Conservation (phyloP, 1,284 basidiomycete genomes). For the Xerocomus amazonicus region DNA sequence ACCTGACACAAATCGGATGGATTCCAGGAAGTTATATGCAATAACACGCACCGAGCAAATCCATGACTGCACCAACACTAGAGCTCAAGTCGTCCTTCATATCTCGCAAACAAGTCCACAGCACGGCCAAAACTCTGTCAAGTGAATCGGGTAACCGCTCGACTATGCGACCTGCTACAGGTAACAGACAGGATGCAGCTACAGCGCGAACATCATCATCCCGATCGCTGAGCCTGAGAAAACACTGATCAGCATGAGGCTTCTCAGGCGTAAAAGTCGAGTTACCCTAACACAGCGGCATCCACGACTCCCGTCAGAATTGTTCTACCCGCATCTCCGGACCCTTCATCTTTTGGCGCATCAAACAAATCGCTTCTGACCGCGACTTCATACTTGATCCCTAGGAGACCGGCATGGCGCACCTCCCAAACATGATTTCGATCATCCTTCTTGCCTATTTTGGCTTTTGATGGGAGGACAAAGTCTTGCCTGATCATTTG, state of each 20-base stretch:
- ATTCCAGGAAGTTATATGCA: not conserved
- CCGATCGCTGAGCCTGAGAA: slow-evolving; percentile 73
- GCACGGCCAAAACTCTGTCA: slow-evolving; percentile 70
- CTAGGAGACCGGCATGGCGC: slow-evolving; percentile 92
- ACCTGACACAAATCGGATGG: slow-evolving; percentile 41
- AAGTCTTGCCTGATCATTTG: slow-evolving; percentile 94
- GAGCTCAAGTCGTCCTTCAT: slow-evolving; percentile 98
- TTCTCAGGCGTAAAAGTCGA: slow-evolving; percentile 12
- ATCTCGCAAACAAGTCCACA: slow-evolving; percentile 90
- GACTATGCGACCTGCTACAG: slow-evolving; percentile 81
- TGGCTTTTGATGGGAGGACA: slow-evolving; percentile 39
- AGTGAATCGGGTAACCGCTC: slow-evolving; percentile 73
- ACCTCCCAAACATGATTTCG: slow-evolving; percentile 92
- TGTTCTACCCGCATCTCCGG: slow-evolving; percentile 41
- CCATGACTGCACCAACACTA: slow-evolving; percentile 97
- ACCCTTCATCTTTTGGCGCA: slow-evolving; percentile 34
- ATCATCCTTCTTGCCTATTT: slow-evolving; percentile 40
- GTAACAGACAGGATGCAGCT: slow-evolving; percentile 88
- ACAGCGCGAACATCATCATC: slow-evolving; percentile 98
- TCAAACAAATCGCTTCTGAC: slow-evolving; percentile 84
- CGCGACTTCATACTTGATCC: slow-evolving; percentile 97
- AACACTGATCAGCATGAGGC: slow-evolving; percentile 11
- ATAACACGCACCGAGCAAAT: slow-evolving; percentile 70
- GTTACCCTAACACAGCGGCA: slow-evolving; percentile 83
- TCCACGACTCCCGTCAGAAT: slow-evolving; percentile 79